A percentile compares a stretch with the other conserved stretches of the same genome.
phyloP scores from a whole-genome alignment of 192 early-diverging fungal genomes.

The Podila minutissima region DNA sequence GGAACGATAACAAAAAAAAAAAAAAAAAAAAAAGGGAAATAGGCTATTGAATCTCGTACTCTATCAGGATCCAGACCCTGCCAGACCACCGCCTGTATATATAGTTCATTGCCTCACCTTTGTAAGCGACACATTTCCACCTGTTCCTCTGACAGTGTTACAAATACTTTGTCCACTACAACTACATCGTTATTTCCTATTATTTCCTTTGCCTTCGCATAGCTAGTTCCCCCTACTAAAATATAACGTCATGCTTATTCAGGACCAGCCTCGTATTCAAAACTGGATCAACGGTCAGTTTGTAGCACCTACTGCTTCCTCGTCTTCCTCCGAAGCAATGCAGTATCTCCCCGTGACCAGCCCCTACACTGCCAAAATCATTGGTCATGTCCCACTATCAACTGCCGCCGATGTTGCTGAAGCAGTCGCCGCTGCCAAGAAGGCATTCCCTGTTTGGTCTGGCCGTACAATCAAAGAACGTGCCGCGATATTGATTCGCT shows the following conservation, averaged over 20 bases:
- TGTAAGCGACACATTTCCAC: not conserved
- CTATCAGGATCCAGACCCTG: not conserved
- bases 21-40: too few relatives aligned
- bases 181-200: too few relatives aligned
- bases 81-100: not conserved
- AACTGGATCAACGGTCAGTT: slow-evolving; percentile 3
- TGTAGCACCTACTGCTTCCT: not conserved
- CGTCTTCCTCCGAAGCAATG: too few relatives aligned
- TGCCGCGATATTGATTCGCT: slow-evolving; percentile 62
- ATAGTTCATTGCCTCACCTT: not conserved
- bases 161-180: too few relatives aligned
- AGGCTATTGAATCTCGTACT: too few relatives aligned
- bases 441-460: slow-evolving; percentile 58
- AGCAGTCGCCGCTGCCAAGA: slow-evolving; percentile 62
- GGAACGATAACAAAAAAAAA: too few relatives aligned
- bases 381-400: slow-evolving; percentile 68
- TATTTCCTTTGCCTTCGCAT: too few relatives aligned
- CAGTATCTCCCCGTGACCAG: slow-evolving; percentile 59
- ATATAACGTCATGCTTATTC: too few relatives aligned
- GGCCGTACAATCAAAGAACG: slow-evolving; percentile 71
- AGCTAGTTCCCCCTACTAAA: too few relatives aligned
- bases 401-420: slow-evolving; percentile 57
- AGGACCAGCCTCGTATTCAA: not conserved
- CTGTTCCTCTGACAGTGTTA: not conserved
- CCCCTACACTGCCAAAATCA: slow-evolving; percentile 61